These are phyloP conservation scores for Eucalyptus caleyi DNA, from an alignment of 345 rosid genomes.

Conservation along the genomic window DNA sequence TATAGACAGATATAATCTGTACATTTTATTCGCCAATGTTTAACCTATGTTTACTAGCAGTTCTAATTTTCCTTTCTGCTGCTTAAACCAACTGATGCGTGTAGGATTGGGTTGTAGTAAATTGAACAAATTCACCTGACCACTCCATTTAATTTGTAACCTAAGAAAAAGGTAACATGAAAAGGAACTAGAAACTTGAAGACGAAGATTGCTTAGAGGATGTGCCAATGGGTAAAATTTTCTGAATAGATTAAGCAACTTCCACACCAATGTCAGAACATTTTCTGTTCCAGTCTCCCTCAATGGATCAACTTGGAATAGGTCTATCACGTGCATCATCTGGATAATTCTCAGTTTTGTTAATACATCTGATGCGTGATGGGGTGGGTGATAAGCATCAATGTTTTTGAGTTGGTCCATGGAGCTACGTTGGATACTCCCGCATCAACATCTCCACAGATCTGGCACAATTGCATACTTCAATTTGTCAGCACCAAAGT, in stretches of 20 bases:
- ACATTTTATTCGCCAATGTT: background rate
- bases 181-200: background rate
- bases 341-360: background rate
- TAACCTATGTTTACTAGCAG: background rate
- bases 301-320: background rate
- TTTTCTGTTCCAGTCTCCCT: background rate
- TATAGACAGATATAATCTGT: background rate
- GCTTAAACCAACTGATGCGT: background rate
- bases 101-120: background rate
- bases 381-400: no score
- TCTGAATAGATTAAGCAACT: background rate
- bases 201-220: background rate
- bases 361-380: background rate
- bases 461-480: background rate
- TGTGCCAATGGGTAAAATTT: background rate
- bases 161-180: background rate
- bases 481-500: background rate
- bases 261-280: background rate
- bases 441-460: background rate
- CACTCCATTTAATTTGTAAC: background rate
- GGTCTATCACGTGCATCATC: background rate
- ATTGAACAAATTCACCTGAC: background rate
- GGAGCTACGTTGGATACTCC: no score
- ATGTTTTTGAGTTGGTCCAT: no score
- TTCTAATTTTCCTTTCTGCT: background rate